phyloP scores from a whole-genome alignment of 371 early-diverging fungal species.

The Gilbertella persicaria region DNA sequence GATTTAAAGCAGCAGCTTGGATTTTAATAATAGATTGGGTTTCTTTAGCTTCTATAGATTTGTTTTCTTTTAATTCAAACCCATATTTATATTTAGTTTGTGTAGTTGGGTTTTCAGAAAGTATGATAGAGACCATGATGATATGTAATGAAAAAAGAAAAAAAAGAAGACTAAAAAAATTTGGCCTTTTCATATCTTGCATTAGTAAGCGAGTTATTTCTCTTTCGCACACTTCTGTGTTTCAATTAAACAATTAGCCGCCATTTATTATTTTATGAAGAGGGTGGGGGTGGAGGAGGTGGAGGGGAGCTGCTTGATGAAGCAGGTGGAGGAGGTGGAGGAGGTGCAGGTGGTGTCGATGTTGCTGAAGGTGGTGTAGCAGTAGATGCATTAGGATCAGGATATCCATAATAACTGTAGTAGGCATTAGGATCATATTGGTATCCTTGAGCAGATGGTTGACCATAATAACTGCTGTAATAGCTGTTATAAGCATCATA shows the following conservation, averaged over 20 bases:
- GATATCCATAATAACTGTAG: conserved; percentile 48
- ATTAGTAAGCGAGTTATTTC: conserved; percentile 2
- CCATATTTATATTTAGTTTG: conserved; percentile 29
- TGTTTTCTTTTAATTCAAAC: conserved; percentile 22
- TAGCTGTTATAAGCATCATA: conserved; percentile 17
- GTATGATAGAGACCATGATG: conserved; percentile 22
- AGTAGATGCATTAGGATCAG: conserved; percentile 10
- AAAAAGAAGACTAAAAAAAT: conserved; percentile 4
- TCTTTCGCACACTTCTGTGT: conserved; percentile 8
- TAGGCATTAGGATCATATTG: conserved; percentile 46
- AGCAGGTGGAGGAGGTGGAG: conserved; percentile 18
- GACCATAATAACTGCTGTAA: conserved; percentile 21
- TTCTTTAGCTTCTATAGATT: conserved; percentile 6
- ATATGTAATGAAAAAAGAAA: conserved; percentile 5
- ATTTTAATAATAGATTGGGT: conserved; percentile 57
- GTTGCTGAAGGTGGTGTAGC: conserved; percentile 13
- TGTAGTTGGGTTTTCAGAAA: conserved; percentile 17
- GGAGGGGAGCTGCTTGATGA: conserved; percentile 22
- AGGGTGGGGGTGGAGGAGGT: conserved; percentile 18
- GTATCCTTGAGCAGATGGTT: conserved; percentile 17
- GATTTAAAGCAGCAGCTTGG: conserved; percentile 71
- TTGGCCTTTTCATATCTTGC: background rate
- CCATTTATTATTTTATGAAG: conserved; percentile 1
- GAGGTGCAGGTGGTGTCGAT: conserved; percentile 10
- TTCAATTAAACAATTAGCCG: background rate